Conservation (phyloP, 805 yeast genomes). For the Teunomyces gatunensis region DNA sequence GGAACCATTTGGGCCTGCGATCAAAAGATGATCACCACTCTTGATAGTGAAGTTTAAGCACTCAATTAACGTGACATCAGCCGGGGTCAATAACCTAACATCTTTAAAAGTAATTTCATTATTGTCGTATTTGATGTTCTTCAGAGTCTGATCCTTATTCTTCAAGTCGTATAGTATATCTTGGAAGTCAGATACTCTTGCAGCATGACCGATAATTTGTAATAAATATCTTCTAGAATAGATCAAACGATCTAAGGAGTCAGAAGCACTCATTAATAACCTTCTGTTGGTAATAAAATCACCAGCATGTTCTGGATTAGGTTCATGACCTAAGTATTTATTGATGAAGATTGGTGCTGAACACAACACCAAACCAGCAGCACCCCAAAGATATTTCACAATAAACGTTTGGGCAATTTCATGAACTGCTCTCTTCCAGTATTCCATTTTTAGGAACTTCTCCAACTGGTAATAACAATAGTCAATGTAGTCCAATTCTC, state of each 20-base stretch:
- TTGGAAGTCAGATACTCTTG: constrained; percentile 70
- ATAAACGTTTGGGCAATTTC: constrained; percentile 84
- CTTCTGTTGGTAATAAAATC: constrained; percentile 87
- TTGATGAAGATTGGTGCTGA: constrained; percentile 82
- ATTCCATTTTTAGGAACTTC: constrained; percentile 70
- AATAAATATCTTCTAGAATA: constrained; percentile 81
- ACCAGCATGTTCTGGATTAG: constrained; percentile 57
- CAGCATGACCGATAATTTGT: constrained; percentile 78
- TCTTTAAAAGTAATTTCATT: constrained; percentile 68
- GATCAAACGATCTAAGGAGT: constrained; percentile 82
- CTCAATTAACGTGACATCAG: constrained; percentile 67
- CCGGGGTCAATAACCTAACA: constrained; percentile 84
- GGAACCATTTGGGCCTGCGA: constrained; percentile 95
- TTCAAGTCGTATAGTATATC: constrained; percentile 50
- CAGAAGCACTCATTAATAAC: constrained; percentile 76
- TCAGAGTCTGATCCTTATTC: constrained; percentile 8
- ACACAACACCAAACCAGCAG: constrained; percentile 84
- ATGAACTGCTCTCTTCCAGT: constrained; percentile 73
- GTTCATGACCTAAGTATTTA: constrained; percentile 46
- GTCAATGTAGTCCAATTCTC: constrained; percentile 77
- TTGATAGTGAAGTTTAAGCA: constrained; percentile 68
- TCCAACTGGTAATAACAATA: constrained; percentile 78
- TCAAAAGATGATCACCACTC: constrained; percentile 80
- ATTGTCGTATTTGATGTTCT: constrained; percentile 28
- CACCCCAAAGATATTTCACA: constrained; percentile 94